phyloP scores from a whole-genome alignment of 176 grass and related monocot genomes.

The Aegilops tauschii region DNA sequence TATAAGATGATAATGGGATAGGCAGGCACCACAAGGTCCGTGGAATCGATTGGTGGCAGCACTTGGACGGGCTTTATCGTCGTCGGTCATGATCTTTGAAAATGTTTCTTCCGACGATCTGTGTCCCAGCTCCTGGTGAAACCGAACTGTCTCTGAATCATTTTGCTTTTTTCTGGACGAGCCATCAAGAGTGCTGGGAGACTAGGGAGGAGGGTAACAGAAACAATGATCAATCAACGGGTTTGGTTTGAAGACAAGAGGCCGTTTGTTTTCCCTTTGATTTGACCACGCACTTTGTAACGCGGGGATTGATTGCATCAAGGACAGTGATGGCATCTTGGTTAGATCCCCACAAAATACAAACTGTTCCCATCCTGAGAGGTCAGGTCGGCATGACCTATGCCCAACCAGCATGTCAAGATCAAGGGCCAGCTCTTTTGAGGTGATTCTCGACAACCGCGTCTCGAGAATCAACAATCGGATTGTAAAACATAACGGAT shows the following conservation, averaged over 20 bases:
- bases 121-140: not conserved
- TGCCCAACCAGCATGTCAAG: not conserved
- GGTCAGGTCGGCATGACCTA: not conserved
- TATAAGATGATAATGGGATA: not conserved
- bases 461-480: too few species aligned
- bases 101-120: not conserved
- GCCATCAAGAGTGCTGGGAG: not conserved
- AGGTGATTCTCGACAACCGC: too few species aligned
- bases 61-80: not conserved
- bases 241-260: not conserved
- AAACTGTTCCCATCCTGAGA: not conserved
- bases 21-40: not conserved
- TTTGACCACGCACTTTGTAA: not conserved
- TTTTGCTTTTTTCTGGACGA: not conserved
- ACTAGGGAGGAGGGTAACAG: not conserved
- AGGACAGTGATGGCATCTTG: slow-evolving; percentile 12
- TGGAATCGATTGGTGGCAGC: not conserved
- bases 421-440: not conserved
- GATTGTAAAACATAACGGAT: too few species aligned
- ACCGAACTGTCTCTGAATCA: not conserved
- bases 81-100: not conserved
- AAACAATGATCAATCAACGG: not conserved
- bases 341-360: not conserved
- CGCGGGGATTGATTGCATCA: not conserved
- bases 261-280: slow-evolving; percentile 10